phyloP scores from a whole-genome alignment of 257 asterid genomes.

The Linderniella brevidens region DNA sequence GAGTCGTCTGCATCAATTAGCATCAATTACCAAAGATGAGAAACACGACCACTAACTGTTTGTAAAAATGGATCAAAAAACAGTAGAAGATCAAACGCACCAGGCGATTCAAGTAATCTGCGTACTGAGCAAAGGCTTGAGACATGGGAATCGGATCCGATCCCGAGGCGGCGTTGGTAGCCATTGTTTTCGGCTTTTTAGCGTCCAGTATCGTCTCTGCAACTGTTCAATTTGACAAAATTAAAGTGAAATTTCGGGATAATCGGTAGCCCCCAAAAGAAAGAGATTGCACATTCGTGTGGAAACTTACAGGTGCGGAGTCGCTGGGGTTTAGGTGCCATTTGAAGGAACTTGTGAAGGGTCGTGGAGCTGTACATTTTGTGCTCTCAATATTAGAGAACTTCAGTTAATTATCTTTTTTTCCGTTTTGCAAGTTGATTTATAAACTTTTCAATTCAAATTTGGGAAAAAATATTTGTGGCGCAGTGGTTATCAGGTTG shows the following conservation, averaged over 20 bases:
- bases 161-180: constrained; percentile 17
- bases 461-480: constrained; percentile 19
- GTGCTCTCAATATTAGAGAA: background rate
- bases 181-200: constrained; percentile 40
- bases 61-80: constrained; percentile 2
- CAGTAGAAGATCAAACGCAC: constrained; percentile 12
- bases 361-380: constrained; percentile 16
- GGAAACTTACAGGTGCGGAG: constrained; percentile 25
- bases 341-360: constrained; percentile 16
- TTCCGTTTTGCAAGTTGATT: no score
- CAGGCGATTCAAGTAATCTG: constrained; percentile 56
- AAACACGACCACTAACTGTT: background rate
- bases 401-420: no score
- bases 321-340: constrained; percentile 49
- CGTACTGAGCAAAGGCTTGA: constrained; percentile 50
- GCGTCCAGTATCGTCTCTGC: constrained; percentile 23
- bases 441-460: no score
- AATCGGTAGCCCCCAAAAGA: background rate
- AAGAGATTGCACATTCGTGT: no score
- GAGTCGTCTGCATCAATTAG: background rate
- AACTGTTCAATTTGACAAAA: constrained; percentile 26
- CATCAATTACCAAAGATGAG: background rate
- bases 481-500: constrained; percentile 56
- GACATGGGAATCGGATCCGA: constrained; percentile 33
- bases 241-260: constrained; percentile 1